Conservation (phyloP, 805 yeast species). For the Suhomyces sp. region DNA sequence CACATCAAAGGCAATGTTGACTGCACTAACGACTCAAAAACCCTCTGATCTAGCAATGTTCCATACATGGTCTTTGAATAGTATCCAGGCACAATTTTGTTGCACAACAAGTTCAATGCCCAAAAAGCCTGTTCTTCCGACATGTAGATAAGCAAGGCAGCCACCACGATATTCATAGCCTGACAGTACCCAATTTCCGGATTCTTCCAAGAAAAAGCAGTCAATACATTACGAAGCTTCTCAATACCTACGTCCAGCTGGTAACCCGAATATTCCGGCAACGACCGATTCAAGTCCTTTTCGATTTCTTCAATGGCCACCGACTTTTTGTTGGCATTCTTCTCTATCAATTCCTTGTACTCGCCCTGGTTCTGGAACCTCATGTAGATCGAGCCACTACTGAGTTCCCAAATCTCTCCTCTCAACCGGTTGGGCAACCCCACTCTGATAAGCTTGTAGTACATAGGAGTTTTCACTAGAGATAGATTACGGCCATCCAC, state of each 20-base stretch:
- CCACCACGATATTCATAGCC: constrained; percentile 94
- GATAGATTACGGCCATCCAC: constrained; percentile 83
- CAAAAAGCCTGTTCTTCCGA: constrained; percentile 98
- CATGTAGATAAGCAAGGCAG: constrained; percentile 76
- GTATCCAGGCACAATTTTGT: constrained; percentile 87
- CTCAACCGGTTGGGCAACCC: constrained; percentile 93
- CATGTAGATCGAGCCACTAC: constrained; percentile 79
- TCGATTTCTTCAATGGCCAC: constrained; percentile 94
- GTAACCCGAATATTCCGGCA: constrained; percentile 95
- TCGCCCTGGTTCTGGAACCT: constrained; percentile 61
- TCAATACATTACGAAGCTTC: constrained; percentile 79
- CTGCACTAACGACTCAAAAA: constrained; percentile 85
- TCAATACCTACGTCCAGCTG: constrained; percentile 83
- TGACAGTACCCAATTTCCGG: constrained; percentile 98
- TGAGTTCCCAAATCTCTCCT: constrained; percentile 95
- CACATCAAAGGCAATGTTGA: constrained; percentile 86
- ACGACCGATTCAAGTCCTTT: constrained; percentile 88
- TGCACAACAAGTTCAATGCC: constrained; percentile 80
- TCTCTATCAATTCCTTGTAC: constrained; percentile 56
- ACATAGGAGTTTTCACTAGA: constrained; percentile 67
- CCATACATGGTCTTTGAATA: constrained; percentile 98
- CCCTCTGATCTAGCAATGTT: constrained; percentile 87
- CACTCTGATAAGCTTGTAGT: constrained; percentile 78
- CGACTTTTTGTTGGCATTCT: constrained; percentile 62
- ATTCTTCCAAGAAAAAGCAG: constrained; percentile 95